phyloP scores from a whole-genome alignment of 495 filamentous ascomycete genomes.

The Xylaria palmicola region DNA sequence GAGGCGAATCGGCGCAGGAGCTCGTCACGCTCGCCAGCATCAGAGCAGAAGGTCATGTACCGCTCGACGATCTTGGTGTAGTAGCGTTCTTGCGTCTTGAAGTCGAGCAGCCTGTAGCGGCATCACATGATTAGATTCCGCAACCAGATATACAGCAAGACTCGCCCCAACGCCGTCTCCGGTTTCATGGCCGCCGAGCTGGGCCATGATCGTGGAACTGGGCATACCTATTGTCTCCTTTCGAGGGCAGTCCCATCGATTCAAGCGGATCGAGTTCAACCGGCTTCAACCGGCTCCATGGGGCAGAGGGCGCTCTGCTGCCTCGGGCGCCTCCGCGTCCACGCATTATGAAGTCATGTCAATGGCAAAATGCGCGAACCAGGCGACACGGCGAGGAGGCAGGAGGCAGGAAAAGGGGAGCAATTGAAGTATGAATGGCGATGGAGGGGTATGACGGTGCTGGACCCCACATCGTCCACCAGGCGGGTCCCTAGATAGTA shows the following conservation, averaged over 20 bases:
- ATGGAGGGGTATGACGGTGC: too few species aligned
- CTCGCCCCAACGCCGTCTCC: too few species aligned
- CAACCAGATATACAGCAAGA: not conserved
- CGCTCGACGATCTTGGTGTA: constrained; percentile 81
- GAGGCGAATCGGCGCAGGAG: constrained; percentile 72
- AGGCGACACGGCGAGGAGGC: not conserved
- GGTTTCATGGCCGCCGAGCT: too few species aligned
- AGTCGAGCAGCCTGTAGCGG: constrained; percentile 65
- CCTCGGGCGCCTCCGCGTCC: constrained; percentile 35
- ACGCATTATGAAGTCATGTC: constrained; percentile 37
- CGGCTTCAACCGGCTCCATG: constrained; percentile 71
- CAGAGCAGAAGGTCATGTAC: constrained; percentile 83
- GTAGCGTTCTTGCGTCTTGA: constrained; percentile 75
- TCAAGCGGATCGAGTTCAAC: constrained; percentile 70
- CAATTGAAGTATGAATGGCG: not conserved
- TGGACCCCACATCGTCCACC: too few species aligned
- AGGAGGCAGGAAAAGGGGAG: not conserved
- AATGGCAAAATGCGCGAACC: constrained; percentile 5
- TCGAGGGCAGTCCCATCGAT: constrained; percentile 78
- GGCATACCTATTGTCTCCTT: constrained; percentile 73
- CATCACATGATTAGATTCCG: not conserved
- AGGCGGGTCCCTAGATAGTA: too few species aligned
- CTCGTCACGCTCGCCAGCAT: constrained; percentile 60
- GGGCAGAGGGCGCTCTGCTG: constrained; percentile 50
- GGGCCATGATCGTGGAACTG: not conserved